These are phyloP conservation scores for Moringa oleifera DNA, from an alignment of 345 rosid genomes.

Conservation along the genomic window DNA sequence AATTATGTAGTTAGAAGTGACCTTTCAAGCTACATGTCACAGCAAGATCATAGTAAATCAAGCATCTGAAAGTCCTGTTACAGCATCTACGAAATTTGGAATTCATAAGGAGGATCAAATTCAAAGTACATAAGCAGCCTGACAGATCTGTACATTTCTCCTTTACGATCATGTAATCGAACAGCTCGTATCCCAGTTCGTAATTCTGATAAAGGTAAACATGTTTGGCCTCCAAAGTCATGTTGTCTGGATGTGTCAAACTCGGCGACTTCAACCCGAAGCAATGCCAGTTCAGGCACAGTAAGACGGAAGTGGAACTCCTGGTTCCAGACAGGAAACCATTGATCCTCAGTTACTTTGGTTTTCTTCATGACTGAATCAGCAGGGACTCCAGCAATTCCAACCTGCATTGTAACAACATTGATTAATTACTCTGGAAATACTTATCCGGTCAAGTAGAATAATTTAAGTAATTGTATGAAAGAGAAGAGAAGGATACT, in stretches of 20 bases:
- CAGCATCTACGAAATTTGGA: neutral
- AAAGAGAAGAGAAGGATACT: conserved; percentile 19
- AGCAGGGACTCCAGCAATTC: conserved; percentile 42
- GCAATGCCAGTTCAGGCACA: conserved; percentile 52
- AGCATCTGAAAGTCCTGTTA: neutral
- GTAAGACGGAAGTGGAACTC: conserved; percentile 38
- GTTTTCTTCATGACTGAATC: conserved; percentile 27
- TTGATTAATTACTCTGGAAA: too few species aligned
- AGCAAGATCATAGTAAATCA: neutral
- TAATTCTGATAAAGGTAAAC: conserved; percentile 54
- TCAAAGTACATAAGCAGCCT: conserved; percentile 55
- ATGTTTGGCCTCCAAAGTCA: conserved; percentile 66
- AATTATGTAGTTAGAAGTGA: too few species aligned
- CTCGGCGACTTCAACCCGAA: conserved; percentile 43
- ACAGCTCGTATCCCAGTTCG: conserved; percentile 48
- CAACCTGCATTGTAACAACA: conserved; percentile 33
- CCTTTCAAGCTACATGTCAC: too few species aligned
- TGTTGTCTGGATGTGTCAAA: conserved; percentile 26
- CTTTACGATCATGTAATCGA: conserved; percentile 37
- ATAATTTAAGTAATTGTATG: too few species aligned
- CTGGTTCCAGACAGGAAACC: conserved; percentile 45
- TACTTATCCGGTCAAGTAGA: too few species aligned
- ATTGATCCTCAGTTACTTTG: conserved; percentile 24
- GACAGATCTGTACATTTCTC: conserved; percentile 28
- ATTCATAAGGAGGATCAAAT: conserved; percentile 16